Conservation (phyloP, 495 filamentous ascomycete species). For the Tuber microsphaerosporum region DNA sequence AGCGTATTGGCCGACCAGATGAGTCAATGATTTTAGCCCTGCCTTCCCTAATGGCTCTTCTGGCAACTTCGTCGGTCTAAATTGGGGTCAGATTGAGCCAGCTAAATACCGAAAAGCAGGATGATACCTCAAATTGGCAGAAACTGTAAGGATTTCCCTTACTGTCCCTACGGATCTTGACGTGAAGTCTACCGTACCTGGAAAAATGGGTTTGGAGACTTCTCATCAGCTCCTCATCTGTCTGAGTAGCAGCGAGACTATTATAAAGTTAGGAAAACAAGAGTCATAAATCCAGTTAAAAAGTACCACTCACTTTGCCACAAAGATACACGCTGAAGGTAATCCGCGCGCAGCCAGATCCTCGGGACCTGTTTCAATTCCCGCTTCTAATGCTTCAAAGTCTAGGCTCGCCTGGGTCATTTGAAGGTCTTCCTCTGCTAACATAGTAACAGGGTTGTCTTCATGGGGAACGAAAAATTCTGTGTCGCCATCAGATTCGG, state of each 20-base stretch:
- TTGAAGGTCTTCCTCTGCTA: conserved; percentile 10
- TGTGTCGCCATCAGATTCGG: conserved; percentile 10
- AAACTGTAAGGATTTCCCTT: conserved; percentile 41
- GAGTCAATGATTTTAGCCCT: conserved; percentile 34
- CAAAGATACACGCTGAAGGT: conserved; percentile 39
- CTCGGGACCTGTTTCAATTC: conserved; percentile 32
- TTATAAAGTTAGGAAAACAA: conserved; percentile 13
- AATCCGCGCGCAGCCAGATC: conserved; percentile 37
- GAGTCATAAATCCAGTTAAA: neutral
- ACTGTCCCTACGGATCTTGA: conserved; percentile 39
- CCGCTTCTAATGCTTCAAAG: conserved; percentile 12
- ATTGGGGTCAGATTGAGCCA: conserved; percentile 11
- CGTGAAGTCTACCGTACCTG: conserved; percentile 36
- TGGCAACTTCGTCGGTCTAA: conserved; percentile 38
- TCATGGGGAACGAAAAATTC: conserved; percentile 15
- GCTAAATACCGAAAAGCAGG: neutral
- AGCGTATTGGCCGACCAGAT: conserved; percentile 39
- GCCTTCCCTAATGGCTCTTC: conserved; percentile 35
- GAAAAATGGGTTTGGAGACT: conserved; percentile 35
- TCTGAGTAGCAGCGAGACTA: conserved; percentile 36
- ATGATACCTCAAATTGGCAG: conserved; percentile 38
- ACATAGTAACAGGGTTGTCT: conserved; percentile 6
- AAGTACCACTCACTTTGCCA: conserved; percentile 30
- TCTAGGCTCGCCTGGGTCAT: conserved; percentile 10
- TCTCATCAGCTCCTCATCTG: conserved; percentile 39